These are phyloP conservation scores for Diaporthe helianthi DNA, from an alignment of 2,329 filamentous ascomycete genomes.

Conservation along the genomic window DNA sequence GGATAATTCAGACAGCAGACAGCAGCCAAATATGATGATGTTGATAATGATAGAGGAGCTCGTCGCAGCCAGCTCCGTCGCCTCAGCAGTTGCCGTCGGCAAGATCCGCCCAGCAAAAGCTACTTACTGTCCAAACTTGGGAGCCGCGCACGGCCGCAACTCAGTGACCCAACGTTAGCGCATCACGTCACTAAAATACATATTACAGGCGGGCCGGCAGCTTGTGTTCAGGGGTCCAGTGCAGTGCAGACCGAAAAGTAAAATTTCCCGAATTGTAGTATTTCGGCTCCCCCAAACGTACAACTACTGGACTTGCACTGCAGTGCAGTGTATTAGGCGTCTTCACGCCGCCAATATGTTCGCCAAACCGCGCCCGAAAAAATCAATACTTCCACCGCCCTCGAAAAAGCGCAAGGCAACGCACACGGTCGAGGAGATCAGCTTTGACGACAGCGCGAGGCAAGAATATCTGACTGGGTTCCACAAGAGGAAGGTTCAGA, in stretches of 20 bases:
- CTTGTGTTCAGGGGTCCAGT: constrained; percentile 34
- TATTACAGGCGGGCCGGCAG: constrained; percentile 27
- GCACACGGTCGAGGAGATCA: constrained; percentile 76
- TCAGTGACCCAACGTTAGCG: constrained; percentile 28
- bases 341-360: constrained; percentile 49
- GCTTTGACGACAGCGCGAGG: constrained; percentile 81
- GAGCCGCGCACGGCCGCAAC: constrained; percentile 1
- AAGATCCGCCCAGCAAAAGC: constrained; percentile 27
- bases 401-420: constrained; percentile 72
- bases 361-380: constrained; percentile 65
- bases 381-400: constrained; percentile 61
- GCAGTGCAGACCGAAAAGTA: constrained; percentile 20
- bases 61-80: constrained; percentile 18
- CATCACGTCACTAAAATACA: constrained; percentile 34
- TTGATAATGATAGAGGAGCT: constrained; percentile 28
- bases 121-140: too few relatives aligned
- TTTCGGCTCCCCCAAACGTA: background rate
- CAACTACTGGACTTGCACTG: background rate
- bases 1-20: background rate
- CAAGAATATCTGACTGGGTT: constrained; percentile 93
- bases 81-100: constrained; percentile 32
- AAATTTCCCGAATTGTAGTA: constrained; percentile 16
- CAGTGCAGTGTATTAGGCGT: background rate
- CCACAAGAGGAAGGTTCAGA: constrained; percentile 90
- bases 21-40: constrained; percentile 13